Conservation (phyloP, 2,329 filamentous ascomycete species). For the Dactylellina leptospora region DNA sequence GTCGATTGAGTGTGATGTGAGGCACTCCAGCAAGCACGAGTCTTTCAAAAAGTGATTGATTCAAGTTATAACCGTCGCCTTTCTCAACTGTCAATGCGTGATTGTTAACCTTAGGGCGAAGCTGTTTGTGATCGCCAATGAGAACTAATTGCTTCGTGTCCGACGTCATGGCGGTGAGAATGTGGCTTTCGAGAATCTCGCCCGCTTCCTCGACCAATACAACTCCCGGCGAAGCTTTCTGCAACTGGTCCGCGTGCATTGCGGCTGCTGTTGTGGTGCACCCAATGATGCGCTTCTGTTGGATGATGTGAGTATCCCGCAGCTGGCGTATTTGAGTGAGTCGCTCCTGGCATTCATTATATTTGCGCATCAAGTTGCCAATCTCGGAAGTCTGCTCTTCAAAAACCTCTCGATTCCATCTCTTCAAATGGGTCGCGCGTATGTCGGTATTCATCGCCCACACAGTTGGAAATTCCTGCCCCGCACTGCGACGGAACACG, state of each 20-base stretch:
- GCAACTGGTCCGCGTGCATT: constrained; percentile 68
- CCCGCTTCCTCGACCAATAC: constrained; percentile 77
- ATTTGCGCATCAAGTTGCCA: constrained; percentile 60
- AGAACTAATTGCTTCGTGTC: constrained; percentile 71
- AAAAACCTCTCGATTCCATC: constrained; percentile 64
- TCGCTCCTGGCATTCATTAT: constrained; percentile 62
- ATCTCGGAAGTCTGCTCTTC: constrained; percentile 65
- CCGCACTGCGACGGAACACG: constrained; percentile 59
- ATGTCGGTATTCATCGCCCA: constrained; percentile 65
- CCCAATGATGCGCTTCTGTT: constrained; percentile 70
- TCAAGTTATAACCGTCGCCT: constrained; percentile 72
- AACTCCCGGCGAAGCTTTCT: constrained; percentile 67
- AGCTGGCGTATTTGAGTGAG: constrained; percentile 64
- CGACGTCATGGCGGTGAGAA: constrained; percentile 69
- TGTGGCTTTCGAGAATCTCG: constrained; percentile 75
- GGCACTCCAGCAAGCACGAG: constrained; percentile 67
- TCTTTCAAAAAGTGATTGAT: constrained; percentile 74
- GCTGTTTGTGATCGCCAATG: constrained; percentile 78
- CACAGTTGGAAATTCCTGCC: constrained; percentile 59
- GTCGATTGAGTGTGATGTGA: constrained; percentile 67
- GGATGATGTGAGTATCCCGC: constrained; percentile 63
- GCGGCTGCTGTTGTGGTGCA: constrained; percentile 77
- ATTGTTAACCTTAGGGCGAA: constrained; percentile 73
- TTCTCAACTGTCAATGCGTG: constrained; percentile 71
- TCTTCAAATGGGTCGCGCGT: constrained; percentile 60